These are phyloP conservation scores for Detonula confervacea DNA, from an alignment of 352 stramenopile species.

Conservation along the genomic window DNA sequence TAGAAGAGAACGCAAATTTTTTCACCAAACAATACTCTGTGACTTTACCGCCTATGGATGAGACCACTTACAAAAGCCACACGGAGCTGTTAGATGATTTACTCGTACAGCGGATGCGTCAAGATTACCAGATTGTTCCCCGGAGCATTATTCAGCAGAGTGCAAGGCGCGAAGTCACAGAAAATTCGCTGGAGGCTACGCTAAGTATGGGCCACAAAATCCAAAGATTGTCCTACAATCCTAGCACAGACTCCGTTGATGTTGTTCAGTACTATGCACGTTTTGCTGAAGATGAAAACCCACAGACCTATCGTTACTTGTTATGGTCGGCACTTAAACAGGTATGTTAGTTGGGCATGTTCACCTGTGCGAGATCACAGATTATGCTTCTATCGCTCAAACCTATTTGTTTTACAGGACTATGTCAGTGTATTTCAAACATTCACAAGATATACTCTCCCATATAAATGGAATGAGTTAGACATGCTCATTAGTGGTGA, in stretches of 20 bases:
- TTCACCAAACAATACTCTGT: conserved; percentile 80
- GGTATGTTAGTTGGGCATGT: conserved; percentile 22
- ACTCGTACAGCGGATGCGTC: conserved; percentile 84
- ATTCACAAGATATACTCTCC: conserved; percentile 83
- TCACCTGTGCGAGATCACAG: conserved; percentile 6
- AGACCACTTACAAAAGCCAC: conserved; percentile 80
- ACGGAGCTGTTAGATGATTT: conserved; percentile 87
- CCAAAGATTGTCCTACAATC: conserved; percentile 78
- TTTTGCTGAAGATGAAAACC: conserved; percentile 71
- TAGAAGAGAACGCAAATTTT: conserved; percentile 74
- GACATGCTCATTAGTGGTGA: conserved; percentile 84
- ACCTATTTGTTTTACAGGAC: conserved; percentile 41
- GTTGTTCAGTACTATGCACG: conserved; percentile 81
- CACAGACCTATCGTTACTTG: conserved; percentile 80
- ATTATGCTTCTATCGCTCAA: not conserved
- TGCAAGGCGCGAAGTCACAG: conserved; percentile 37
- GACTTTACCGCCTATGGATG: conserved; percentile 78
- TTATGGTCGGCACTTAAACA: conserved; percentile 71
- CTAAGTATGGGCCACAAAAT: conserved; percentile 88
- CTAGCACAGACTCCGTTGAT: conserved; percentile 79
- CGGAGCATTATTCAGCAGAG: conserved; percentile 58
- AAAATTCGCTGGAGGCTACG: conserved; percentile 77
- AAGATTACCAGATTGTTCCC: conserved; percentile 87
- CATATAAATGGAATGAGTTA: conserved; percentile 84
- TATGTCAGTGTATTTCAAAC: conserved; percentile 80